Conservation (phyloP, 225 moss, liverwort and hornwort genomes). For the Polytrichum formosum region DNA sequence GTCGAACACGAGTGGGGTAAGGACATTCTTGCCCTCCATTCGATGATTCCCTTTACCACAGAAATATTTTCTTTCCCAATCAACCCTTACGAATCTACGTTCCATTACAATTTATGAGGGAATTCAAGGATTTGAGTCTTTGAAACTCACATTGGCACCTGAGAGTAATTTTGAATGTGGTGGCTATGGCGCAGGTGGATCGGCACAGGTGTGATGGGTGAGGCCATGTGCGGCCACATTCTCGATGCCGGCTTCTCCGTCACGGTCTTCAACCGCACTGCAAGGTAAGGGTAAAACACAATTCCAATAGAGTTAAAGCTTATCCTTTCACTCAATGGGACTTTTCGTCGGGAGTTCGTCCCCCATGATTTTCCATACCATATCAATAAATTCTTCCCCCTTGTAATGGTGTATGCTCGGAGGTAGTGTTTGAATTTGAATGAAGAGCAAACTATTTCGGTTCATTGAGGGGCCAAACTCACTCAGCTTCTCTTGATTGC, state of each 20-base stretch:
- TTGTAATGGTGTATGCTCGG: too few species aligned
- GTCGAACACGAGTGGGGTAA: conserved; percentile 71
- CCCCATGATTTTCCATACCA: too few species aligned
- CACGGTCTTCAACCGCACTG: conserved; percentile 80
- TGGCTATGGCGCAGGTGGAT: conserved; percentile 66
- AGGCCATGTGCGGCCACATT: conserved; percentile 95
- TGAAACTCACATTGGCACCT: not conserved
- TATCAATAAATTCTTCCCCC: too few species aligned
- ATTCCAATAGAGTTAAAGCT: not conserved
- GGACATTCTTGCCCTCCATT: not conserved
- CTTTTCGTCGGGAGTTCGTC: too few species aligned
- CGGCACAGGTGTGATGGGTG: conserved; percentile 96
- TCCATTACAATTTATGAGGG: not conserved
- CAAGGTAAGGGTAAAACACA: conserved; percentile 41
- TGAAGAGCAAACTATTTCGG: too few species aligned
- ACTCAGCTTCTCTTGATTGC: too few species aligned
- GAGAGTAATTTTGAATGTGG: not conserved
- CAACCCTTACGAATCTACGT: not conserved
- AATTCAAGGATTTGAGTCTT: not conserved
- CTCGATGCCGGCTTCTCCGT: conserved; percentile 81
- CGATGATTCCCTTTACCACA: not conserved
- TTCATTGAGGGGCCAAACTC: too few species aligned
- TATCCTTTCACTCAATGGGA: too few species aligned
- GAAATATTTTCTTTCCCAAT: not conserved
- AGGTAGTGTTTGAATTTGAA: too few species aligned